A percentile compares a stretch with the other conserved stretches of the same genome.
Conservation (phyloP, 108 stramenopile genomes). For the Seminavis robusta region DNA sequence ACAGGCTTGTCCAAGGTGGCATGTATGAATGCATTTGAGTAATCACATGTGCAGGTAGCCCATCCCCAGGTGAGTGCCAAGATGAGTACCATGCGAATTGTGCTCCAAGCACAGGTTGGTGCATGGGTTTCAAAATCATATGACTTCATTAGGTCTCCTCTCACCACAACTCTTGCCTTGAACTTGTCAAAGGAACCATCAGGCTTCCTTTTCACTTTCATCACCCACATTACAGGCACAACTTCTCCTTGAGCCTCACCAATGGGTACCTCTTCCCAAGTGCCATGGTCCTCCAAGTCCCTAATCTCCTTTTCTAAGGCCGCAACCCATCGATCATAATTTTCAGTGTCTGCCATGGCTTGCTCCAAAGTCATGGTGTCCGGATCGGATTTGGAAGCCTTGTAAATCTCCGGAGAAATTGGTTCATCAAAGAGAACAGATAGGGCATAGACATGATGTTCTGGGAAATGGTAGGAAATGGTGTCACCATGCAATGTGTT, state of each 20-base stretch:
- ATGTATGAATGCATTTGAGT: conserved; percentile 24
- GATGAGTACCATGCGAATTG: conserved; percentile 22
- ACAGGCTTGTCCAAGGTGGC: conserved; percentile 15
- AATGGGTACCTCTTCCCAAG: conserved; percentile 9
- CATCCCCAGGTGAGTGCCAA: conserved; percentile 8
- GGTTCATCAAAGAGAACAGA: not conserved
- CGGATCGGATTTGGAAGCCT: not conserved
- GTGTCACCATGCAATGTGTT: too few species aligned
- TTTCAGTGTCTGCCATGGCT: not conserved
- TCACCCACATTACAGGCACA: conserved; percentile 40
- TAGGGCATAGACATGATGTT: too few species aligned
- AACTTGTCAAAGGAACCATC: conserved; percentile 37
- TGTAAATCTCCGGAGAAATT: not conserved
- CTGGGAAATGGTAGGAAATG: too few species aligned
- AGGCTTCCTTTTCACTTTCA: conserved; percentile 40
- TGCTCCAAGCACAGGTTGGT: conserved; percentile 45
- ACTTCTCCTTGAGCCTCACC: conserved; percentile 14
- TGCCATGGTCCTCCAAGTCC: not conserved
- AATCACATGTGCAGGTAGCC: conserved; percentile 7
- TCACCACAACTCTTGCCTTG: conserved; percentile 44
- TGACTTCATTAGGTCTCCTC: conserved; percentile 38
- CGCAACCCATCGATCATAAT: not conserved
- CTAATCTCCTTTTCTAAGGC: conserved; percentile 1
- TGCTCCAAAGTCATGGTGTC: not conserved
- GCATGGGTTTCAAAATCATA: conserved; percentile 36